Base-by-base conservation (phyloP, 75 land plant genomes). In the Pinus taeda region DNA sequence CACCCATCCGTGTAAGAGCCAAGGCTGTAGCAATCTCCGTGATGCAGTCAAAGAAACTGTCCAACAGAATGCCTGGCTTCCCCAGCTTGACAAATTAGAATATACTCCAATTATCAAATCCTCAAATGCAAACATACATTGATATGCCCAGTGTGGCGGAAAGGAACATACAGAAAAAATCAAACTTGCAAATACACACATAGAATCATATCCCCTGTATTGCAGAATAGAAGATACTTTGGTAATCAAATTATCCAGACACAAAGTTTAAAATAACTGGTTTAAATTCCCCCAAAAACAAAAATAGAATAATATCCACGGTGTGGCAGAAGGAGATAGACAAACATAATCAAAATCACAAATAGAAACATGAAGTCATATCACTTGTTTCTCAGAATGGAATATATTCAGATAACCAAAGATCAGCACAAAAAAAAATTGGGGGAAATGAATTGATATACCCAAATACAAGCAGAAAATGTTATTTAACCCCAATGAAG, bases 31-130 rank as follows among this genome's bases (percentile, higher is more conserved):
- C 87, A 71, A 92, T 83, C 20, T 86, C 92, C 79, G 94, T 79
- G 86, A 89, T 84, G 75, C 98, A 87, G 71, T 85, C 91, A 30
- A 87, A 87, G 39, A 87, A 84, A n/a, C 87, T 89, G 13, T 86
- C 96, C 53, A 78, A 73, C 57, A 80, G 66, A 22, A 58, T 15
- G 72, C 89, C 89, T 24, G 85, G 56, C 82, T 90, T 90, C 77
- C 92, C 92, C 92, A 90, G 92, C 57, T 84, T 90, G 72, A 69
- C 72, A 69, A 69, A 33, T 6, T 65, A 65, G 17, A 37, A 33
- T 65, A 33, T 20, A 33, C 42, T 42, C 22, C 49, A 42, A 69
- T 42, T 12, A 69, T 11, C 11, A 24, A 37, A 42, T 39, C 20
- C n/a, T 11, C 22, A 39, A 69, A 69, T 69, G 49, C 72, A 69